Evolutionary conservation across 257 asterid genomes (phyloP).

Genomic region (Solanum ahanhuiri): DNA sequence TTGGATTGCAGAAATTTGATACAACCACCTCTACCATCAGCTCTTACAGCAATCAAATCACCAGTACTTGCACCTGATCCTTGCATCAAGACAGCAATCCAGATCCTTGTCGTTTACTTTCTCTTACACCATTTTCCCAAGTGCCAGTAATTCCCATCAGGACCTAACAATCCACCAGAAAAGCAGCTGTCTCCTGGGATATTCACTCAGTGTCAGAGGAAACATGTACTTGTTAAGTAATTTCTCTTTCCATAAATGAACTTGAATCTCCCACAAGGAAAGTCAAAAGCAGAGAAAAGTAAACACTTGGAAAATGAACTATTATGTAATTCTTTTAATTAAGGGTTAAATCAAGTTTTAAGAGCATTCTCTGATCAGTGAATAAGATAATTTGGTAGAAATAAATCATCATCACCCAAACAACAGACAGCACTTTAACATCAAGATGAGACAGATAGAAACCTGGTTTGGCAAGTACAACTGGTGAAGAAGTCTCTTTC

Average conservation of each 20-base stretch:
- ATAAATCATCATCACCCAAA: background rate
- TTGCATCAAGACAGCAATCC: constrained; percentile 1
- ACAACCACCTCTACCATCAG: constrained; percentile 88
- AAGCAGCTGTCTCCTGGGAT: constrained; percentile 44
- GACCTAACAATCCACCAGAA: constrained; percentile 70
- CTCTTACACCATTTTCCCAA: constrained; percentile 97
- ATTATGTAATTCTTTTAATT: background rate
- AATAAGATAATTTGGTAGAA: background rate
- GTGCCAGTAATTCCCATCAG: constrained; percentile 76
- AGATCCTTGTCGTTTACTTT: constrained; percentile 29
- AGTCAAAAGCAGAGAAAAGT: background rate
- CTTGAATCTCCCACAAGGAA: background rate
- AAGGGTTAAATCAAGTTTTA: background rate
- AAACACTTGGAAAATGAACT: background rate
- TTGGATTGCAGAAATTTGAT: constrained; percentile 59
- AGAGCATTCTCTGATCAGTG: background rate
- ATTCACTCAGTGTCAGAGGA: background rate
- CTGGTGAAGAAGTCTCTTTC: constrained; percentile 25
- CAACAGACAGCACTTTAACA: background rate
- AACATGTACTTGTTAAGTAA: background rate
- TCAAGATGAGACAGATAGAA: background rate
- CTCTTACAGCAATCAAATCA: constrained; percentile 68
- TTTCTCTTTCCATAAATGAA: background rate
- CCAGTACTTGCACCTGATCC: constrained; percentile 35
- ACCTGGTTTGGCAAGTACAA: background rate